A percentile compares a stretch with the other conserved stretches of the same genome.
Evolutionary conservation across 805 yeast species (phyloP).

Genomic region (Myxozyma udenii): DNA sequence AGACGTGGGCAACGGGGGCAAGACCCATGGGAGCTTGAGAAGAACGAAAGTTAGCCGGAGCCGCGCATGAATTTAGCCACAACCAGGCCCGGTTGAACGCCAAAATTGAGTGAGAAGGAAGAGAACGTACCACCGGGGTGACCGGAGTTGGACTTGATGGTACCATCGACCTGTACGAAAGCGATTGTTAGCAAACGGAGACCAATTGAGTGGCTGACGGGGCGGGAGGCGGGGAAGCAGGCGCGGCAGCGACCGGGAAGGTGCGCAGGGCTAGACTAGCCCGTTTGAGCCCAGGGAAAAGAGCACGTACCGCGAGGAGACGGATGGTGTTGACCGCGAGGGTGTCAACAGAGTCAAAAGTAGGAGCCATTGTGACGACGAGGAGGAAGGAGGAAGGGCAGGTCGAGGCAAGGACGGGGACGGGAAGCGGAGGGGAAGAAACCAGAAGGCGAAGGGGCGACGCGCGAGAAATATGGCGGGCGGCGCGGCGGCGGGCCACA

Average conservation of each 20-base stretch:
- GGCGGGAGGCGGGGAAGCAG: too few species aligned
- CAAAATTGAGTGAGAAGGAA: too few species aligned
- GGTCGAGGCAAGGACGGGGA: not conserved
- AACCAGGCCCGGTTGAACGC: too few species aligned
- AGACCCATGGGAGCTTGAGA: constrained; percentile 83
- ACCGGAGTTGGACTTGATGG: constrained; percentile 86
- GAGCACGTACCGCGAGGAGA: constrained; percentile 58
- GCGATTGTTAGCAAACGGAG: constrained; percentile 11
- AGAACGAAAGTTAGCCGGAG: constrained; percentile 5
- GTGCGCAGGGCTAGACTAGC: too few species aligned
- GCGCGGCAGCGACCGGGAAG: too few species aligned
- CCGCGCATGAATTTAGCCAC: too few species aligned
- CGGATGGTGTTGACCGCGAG: constrained; percentile 85
- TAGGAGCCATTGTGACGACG: constrained; percentile 23
- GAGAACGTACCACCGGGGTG: constrained; percentile 71
- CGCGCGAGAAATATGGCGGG: not conserved
- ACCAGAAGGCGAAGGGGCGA: constrained; percentile 1
- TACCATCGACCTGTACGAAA: constrained; percentile 61
- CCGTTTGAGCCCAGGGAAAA: not conserved
- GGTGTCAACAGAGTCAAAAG: constrained; percentile 59
- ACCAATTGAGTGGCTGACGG: not conserved
- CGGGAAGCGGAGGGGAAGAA: not conserved
- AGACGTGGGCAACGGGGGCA: constrained; percentile 91
- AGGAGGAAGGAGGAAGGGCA: constrained; percentile 29
- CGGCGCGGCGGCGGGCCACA: not conserved